Evolutionary conservation across 768 basidiomycete species (phyloP), one percentile per base, ranked within the genome.

Genomic region (Termitomyces sp.): DNA sequence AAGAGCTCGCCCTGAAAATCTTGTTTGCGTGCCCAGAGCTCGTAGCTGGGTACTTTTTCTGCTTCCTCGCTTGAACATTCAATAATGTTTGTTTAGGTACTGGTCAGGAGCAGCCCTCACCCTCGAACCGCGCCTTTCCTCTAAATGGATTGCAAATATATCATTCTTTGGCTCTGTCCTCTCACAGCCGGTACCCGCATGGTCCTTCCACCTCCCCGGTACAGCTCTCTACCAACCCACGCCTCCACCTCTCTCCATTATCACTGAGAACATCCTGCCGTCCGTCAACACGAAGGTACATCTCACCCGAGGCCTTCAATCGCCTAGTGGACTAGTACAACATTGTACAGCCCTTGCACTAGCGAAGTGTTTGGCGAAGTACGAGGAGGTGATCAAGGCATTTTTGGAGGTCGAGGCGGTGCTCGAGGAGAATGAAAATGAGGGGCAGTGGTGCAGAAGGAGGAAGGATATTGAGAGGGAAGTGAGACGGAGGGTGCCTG

Each of bases 121-220:
- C 0, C 77, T 95, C 5, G 93, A 96, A 64, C 92, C 94, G 0
- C 85, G 93, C 3, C 79, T 94, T 5, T 90, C 91, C 0, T 90
- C 90, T 0, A 88, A 87, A 66, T 98, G 96, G 94, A 86, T 98
- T 33, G 83, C 88, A 0, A 96, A 94, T 57, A 86, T 97, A 62
- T 77, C 91, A 5, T 89, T 94, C 66, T 83, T 92, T 41, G 91
- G 88, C 2, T 78, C 79, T 8, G 80, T 98, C 54, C 78, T 97
- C 52, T 87, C 90, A 0, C 79, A 94, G 0, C 84, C 90, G 0
- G 72, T 94, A 2, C 92, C 94, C 0, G 62, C 74, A 0, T 63
- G 74, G 0, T 81, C 82, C 0, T 94, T 94, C 67, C 72, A 83
- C 58, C 75, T 88, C 16, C 72, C 77, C 5, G 70, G 67, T 41